Conservation (phyloP, 441 rosid genomes). For the Hura crepitans region DNA sequence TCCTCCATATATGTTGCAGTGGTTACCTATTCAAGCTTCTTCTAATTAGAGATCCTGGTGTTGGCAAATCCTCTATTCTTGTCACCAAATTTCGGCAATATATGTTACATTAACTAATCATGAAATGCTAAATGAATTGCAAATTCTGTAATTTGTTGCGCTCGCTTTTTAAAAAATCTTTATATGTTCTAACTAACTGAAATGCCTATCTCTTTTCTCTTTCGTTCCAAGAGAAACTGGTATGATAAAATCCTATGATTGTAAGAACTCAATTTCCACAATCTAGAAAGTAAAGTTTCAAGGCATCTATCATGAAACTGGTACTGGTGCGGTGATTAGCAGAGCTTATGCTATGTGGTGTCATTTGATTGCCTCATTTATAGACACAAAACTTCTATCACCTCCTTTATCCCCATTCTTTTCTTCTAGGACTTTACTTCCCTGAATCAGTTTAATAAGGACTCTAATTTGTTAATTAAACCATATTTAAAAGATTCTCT, state of each 20-base stretch:
- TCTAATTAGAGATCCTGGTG: conserved; percentile 31
- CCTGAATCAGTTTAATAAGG: neutral
- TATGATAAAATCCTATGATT: neutral
- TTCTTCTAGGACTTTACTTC: neutral
- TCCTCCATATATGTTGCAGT: conserved; percentile 10
- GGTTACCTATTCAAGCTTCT: conserved; percentile 27
- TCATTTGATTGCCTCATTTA: neutral
- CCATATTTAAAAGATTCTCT: neutral
- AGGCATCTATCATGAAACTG: neutral
- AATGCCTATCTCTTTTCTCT: too few relatives aligned
- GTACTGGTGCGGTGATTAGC: neutral
- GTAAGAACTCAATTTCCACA: neutral
- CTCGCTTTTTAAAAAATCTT: neutral
- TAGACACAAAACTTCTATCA: neutral
- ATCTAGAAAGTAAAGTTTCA: neutral
- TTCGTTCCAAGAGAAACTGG: neutral
- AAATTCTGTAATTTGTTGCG: neutral
- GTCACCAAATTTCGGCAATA: neutral
- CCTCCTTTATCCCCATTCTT: too few relatives aligned
- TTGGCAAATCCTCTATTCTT: conserved; percentile 31
- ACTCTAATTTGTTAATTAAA: too few relatives aligned
- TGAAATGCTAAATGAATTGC: neutral
- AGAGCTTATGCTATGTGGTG: neutral
- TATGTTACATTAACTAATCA: neutral
- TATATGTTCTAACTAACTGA: neutral